Percentiles rank a stretch among this genome's conserved stretches.
Conservation (phyloP, 345 rosid genomes). For the Stellera chamaejasme region DNA sequence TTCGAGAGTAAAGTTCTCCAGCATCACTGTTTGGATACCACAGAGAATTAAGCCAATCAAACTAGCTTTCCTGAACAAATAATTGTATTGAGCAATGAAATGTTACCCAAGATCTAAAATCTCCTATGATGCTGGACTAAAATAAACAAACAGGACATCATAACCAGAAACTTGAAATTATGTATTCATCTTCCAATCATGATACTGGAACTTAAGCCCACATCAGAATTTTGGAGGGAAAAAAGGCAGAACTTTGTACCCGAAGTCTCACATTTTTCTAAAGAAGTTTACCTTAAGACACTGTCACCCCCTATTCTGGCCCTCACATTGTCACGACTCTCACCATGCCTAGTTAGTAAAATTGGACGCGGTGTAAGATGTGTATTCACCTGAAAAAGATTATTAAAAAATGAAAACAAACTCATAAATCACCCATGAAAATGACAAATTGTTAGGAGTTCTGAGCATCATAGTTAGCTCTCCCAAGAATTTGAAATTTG, state of each 20-base stretch:
- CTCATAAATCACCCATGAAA: conserved; percentile 2
- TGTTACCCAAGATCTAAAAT: background rate
- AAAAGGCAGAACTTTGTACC: background rate
- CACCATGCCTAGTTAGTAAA: conserved; percentile 97
- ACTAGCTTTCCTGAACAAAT: background rate
- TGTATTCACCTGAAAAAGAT: conserved; percentile 70
- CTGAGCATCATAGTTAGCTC: no score
- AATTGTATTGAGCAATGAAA: background rate
- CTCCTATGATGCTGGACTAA: no score
- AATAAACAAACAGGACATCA: conserved; percentile 3
- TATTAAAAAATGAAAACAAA: conserved; percentile 2
- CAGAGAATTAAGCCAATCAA: background rate
- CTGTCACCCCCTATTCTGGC: conserved; percentile 97
- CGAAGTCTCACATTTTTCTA: no score
- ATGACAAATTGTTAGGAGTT: background rate
- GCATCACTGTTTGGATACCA: conserved; percentile 49
- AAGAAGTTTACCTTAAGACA: conserved; percentile 48
- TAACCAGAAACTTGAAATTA: no score
- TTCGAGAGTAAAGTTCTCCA: conserved; percentile 84
- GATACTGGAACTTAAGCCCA: no score
- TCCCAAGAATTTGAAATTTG: no score
- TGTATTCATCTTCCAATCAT: no score
- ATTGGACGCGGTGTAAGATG: conserved; percentile 99
- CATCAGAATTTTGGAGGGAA: background rate
- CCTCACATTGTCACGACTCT: conserved; percentile 93